These are phyloP conservation scores for Cyphellophora attinorum DNA, from an alignment of 2,329 filamentous ascomycete species.

Conservation along the genomic window DNA sequence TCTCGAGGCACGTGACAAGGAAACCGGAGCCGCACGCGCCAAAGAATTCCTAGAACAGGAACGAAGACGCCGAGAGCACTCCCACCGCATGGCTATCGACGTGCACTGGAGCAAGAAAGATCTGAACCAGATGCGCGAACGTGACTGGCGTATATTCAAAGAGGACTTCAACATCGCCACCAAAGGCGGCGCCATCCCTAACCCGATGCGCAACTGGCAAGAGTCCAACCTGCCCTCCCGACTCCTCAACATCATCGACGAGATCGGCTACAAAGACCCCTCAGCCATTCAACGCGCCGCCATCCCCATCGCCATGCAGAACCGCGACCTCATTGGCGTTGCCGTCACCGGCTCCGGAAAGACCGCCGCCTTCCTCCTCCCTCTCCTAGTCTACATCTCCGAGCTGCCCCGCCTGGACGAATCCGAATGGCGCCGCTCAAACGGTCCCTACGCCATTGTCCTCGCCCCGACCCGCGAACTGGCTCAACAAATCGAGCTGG, in stretches of 20 bases:
- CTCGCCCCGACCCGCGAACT: constrained; percentile 93
- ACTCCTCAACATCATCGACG: constrained; percentile 69
- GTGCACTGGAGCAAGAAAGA: constrained; percentile 95
- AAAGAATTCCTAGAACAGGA: constrained; percentile 79
- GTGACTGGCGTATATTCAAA: constrained; percentile 99
- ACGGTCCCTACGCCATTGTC: constrained; percentile 95
- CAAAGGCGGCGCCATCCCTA: constrained; percentile 83
- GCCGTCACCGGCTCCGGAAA: constrained; percentile 98
- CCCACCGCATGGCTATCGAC: constrained; percentile 64
- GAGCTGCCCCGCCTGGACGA: constrained; percentile 79
- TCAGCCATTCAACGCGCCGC: constrained; percentile 87
- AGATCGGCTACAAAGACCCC: constrained; percentile 85
- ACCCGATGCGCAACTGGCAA: constrained; percentile 90
- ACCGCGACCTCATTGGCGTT: constrained; percentile 93
- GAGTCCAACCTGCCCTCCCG: constrained; percentile 72
- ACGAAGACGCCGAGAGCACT: constrained; percentile 62
- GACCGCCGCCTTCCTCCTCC: constrained; percentile 88
- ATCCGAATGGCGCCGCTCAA: constrained; percentile 73
- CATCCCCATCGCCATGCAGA: constrained; percentile 88
- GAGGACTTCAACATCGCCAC: constrained; percentile 96
- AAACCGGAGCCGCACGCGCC: constrained; percentile 67
- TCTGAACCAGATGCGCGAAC: constrained; percentile 85
- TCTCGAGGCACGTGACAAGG: constrained; percentile 63
- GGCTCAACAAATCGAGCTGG: constrained; percentile 92
- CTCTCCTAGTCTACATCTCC: constrained; percentile 87